These are phyloP conservation scores for Tremella mesenterica DNA, from an alignment of 768 basidiomycete species.

Conservation along the genomic window DNA sequence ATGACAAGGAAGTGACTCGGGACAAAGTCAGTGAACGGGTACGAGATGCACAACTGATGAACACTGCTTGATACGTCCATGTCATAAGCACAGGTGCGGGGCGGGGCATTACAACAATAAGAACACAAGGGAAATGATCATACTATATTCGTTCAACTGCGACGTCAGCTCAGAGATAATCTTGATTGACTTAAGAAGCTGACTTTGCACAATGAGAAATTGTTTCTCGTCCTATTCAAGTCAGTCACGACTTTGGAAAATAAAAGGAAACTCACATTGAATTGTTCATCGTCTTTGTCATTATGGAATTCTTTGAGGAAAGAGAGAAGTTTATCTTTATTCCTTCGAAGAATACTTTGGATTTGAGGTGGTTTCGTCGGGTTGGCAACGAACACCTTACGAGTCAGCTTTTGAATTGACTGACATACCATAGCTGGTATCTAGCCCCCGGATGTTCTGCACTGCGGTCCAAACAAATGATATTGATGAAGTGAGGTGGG, in stretches of 20 bases:
- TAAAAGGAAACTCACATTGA: conserved; percentile 54
- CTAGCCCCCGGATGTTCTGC: too few species aligned
- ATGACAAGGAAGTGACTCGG: too few species aligned
- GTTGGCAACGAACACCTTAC: conserved; percentile 92
- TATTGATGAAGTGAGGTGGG: too few species aligned
- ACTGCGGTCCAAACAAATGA: too few species aligned
- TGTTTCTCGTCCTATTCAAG: conserved; percentile 76
- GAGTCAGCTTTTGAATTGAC: background rate
- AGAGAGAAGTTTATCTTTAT: conserved; percentile 81
- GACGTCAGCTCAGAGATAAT: background rate
- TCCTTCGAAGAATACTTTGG: conserved; percentile 76
- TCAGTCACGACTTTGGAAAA: background rate
- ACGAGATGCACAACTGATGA: too few species aligned
- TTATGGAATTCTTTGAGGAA: conserved; percentile 95
- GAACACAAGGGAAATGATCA: too few species aligned
- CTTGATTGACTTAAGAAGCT: conserved; percentile 9
- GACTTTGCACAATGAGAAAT: conserved; percentile 80
- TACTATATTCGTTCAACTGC: background rate
- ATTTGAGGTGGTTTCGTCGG: conserved; percentile 98
- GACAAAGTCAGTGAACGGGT: too few species aligned
- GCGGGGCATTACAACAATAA: too few species aligned
- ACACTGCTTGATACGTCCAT: too few species aligned
- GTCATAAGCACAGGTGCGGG: too few species aligned
- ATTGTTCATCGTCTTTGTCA: conserved; percentile 98
- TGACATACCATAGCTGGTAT: background rate